Percentiles rank a stretch among this genome's conserved stretches.
These are phyloP conservation scores for Calocera viscosa DNA, from an alignment of 768 basidiomycete species.

Conservation along the genomic window DNA sequence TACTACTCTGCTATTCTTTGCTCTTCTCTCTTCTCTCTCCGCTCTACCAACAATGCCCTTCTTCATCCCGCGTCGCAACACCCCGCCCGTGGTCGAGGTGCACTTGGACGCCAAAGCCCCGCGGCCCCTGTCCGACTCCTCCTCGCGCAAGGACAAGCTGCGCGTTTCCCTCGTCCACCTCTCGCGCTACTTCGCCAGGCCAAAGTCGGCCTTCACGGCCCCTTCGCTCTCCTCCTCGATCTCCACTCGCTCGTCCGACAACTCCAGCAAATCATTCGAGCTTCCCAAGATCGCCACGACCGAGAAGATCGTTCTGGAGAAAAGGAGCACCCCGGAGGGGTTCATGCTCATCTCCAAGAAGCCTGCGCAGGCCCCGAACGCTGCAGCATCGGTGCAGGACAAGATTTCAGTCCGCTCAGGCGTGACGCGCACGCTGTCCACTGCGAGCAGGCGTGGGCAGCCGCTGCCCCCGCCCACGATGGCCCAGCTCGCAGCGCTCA, in stretches of 20 bases:
- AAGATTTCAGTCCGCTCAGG: not conserved
- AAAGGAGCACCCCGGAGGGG: slow-evolving; percentile 1
- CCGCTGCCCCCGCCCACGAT: not conserved
- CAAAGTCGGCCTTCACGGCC: not conserved
- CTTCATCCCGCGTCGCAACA: not conserved
- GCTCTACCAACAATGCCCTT: slow-evolving; percentile 1
- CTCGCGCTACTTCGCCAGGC: not conserved
- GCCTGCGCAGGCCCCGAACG: not conserved
- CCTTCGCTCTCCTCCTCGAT: not conserved
- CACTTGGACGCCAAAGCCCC: not conserved
- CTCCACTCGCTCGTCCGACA: not conserved
- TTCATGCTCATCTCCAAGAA: slow-evolving; percentile 1
- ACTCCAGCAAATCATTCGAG: not conserved
- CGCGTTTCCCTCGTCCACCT: slow-evolving; percentile 1
- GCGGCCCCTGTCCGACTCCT: not conserved
- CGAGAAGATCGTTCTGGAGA: slow-evolving; percentile 3
- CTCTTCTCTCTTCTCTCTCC: not conserved
- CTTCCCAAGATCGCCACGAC: not conserved
- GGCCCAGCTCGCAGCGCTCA: slow-evolving; percentile 7
- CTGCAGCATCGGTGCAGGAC: not conserved
- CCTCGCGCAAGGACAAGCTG: not conserved
- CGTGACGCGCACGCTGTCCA: not conserved
- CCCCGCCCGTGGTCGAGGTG: not conserved
- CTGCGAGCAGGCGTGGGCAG: not conserved
- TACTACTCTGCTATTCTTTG: not conserved